Base-by-base conservation (phyloP, 108 stramenopile species). In the Skeletonema grethae region DNA sequence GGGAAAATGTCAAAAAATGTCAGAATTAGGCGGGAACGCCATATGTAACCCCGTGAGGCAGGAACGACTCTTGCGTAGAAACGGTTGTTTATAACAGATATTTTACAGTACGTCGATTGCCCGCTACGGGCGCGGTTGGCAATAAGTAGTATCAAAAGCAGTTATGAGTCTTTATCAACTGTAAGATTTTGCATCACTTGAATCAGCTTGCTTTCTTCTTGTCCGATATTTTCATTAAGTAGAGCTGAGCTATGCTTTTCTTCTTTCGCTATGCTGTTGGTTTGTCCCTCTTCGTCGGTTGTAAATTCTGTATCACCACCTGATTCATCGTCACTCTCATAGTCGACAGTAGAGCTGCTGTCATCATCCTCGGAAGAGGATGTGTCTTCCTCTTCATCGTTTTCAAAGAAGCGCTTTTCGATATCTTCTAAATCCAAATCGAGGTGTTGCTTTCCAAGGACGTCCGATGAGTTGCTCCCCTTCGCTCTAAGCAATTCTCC, bases 341-440 rank as follows among this genome's bases (percentile, higher is more conserved):
- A 20, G 18, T 29, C 45, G 8, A 53, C 50, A 53, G 22, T 22
- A 53, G 15, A 53, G 22, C 34, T 35, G 24, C 12, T 15, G 28
- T 58, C 34, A 1, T 61, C 69, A 43, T 25, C 41, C 2, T 61
- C 69, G 32, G 60, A 61, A 22, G 69, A 46, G 3, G 64, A 65
- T 28, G 25, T 36, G 29, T 63, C 50, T 63, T 58, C 39, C 2
- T 57, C 63, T 13, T 61, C 41, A 31, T 65, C 25, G 20, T 43
- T 46, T 22, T 53, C 22, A 22, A 53, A 20, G 18, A 53, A 53
- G 9, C 20, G 50, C 50, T 56, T 29, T 38, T 79, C 78, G 20
- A 79, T 46, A 50, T 62, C 70, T 10, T 53, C 66, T 48, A 72
- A 61, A 12, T 69, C 74, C 65, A 82, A 75, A 39, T 69, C 74